Conservation (phyloP, 2,329 filamentous ascomycete genomes). For the Arachnopeziza araneosa region DNA sequence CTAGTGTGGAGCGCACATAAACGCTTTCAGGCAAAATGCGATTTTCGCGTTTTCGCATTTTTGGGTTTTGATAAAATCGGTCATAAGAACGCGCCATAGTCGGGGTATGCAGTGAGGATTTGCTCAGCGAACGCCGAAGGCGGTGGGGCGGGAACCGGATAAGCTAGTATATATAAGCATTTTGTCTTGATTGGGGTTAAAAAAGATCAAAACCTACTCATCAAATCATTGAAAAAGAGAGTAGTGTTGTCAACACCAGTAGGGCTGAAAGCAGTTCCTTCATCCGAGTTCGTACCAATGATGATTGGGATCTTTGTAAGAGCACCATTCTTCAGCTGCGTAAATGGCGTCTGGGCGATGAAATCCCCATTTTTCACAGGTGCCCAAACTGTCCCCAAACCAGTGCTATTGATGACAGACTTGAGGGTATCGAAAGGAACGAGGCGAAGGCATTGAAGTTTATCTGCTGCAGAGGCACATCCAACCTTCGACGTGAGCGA, state of each 20-base stretch:
- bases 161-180: background rate
- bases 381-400: background rate
- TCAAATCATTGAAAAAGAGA: background rate
- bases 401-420: background rate
- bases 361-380: background rate
- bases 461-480: conserved; percentile 5
- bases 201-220: background rate
- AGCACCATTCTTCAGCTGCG: background rate
- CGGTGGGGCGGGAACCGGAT: background rate
- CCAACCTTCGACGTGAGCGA: background rate
- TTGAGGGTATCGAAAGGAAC: background rate
- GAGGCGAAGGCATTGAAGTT: background rate
- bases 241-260: background rate
- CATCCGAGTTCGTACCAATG: conserved; percentile 1
- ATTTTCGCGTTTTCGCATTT: no score
- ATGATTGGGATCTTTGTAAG: conserved; percentile 1
- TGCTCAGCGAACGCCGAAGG: background rate
- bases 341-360: background rate
- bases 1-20: no score
- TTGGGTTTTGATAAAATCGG: no score
- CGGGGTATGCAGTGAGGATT: background rate
- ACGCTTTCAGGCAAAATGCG: no score
- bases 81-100: no score
- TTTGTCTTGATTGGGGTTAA: background rate
- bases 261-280: background rate